Conservation (phyloP, 2,329 filamentous ascomycete genomes). For the Mycocentrospora acerina region DNA sequence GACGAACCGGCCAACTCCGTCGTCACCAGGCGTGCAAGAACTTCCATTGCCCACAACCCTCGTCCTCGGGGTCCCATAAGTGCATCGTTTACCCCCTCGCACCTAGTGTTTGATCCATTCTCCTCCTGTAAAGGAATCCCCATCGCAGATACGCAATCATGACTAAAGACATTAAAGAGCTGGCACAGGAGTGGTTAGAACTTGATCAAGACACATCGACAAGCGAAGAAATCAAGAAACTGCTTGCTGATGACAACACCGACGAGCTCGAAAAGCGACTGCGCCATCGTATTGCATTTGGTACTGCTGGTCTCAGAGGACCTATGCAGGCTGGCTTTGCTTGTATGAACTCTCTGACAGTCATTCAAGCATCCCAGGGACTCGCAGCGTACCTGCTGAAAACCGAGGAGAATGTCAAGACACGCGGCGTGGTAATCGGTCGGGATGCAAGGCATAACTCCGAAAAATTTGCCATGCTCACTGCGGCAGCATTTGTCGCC, state of each 20-base stretch:
- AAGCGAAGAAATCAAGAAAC: slow-evolving; percentile 55
- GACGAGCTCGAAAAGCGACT: slow-evolving; percentile 56
- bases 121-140: not conserved
- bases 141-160: slow-evolving; percentile 15
- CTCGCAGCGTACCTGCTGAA: slow-evolving; percentile 60
- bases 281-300: slow-evolving; percentile 60
- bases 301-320: slow-evolving; percentile 63
- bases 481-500: slow-evolving; percentile 61
- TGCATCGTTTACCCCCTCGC: not conserved
- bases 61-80: slow-evolving; percentile 8
- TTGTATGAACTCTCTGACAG: slow-evolving; percentile 60
- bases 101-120: not conserved
- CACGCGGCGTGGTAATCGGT: slow-evolving; percentile 59
- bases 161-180: slow-evolving; percentile 39
- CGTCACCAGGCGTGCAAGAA: slow-evolving; percentile 27
- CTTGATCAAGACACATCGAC: slow-evolving; percentile 59
- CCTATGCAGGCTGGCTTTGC: slow-evolving; percentile 67
- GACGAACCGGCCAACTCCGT: slow-evolving; percentile 27
- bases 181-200: slow-evolving; percentile 60
- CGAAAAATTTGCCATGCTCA: slow-evolving; percentile 60
- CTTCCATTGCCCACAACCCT: slow-evolving; percentile 10
- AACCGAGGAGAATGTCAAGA: slow-evolving; percentile 45
- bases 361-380: slow-evolving; percentile 66
- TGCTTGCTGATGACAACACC: slow-evolving; percentile 50
- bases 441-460: slow-evolving; percentile 66